Conservation (phyloP, 805 yeast species). For the Ogataea dorogensis region DNA sequence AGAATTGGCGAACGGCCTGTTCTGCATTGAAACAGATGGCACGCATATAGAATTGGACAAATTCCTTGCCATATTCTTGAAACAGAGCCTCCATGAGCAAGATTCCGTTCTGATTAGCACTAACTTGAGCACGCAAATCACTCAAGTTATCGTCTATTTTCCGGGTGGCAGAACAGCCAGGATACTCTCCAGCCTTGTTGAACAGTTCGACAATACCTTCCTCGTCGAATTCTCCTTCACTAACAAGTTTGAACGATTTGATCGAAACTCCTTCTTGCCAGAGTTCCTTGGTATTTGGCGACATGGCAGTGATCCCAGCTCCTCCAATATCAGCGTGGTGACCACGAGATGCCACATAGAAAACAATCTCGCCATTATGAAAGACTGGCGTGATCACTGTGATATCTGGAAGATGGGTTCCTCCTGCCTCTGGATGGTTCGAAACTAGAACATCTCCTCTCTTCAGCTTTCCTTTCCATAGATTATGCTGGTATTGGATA, state of each 20-base stretch:
- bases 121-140: slow-evolving; percentile 44
- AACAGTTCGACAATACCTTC: slow-evolving; percentile 44
- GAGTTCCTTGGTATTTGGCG: slow-evolving; percentile 50
- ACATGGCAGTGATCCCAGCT: slow-evolving; percentile 54
- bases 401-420: slow-evolving; percentile 46
- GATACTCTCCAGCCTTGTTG: slow-evolving; percentile 45
- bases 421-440: slow-evolving; percentile 42
- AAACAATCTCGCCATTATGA: slow-evolving; percentile 40
- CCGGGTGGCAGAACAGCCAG: slow-evolving; percentile 56
- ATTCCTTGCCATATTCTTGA: slow-evolving; percentile 39
- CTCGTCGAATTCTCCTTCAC: slow-evolving; percentile 49
- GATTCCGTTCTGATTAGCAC: slow-evolving; percentile 50
- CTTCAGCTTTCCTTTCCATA: slow-evolving; percentile 37
- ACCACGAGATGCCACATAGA: slow-evolving; percentile 57
- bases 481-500: slow-evolving; percentile 36
- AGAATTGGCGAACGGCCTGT: slow-evolving; percentile 36
- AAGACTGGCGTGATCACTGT: slow-evolving; percentile 56
- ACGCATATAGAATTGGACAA: slow-evolving; percentile 44
- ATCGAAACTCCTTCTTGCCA: slow-evolving; percentile 56
- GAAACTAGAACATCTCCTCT: slow-evolving; percentile 42
- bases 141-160: slow-evolving; percentile 50
- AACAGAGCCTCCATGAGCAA: slow-evolving; percentile 40
- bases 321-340: slow-evolving; percentile 62
- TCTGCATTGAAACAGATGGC: slow-evolving; percentile 45
- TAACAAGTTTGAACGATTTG: slow-evolving; percentile 46